Percentiles rank a stretch among this genome's conserved stretches.
phyloP scores from a whole-genome alignment of 164 flowering plant species.

The Platanus orientalis region DNA sequence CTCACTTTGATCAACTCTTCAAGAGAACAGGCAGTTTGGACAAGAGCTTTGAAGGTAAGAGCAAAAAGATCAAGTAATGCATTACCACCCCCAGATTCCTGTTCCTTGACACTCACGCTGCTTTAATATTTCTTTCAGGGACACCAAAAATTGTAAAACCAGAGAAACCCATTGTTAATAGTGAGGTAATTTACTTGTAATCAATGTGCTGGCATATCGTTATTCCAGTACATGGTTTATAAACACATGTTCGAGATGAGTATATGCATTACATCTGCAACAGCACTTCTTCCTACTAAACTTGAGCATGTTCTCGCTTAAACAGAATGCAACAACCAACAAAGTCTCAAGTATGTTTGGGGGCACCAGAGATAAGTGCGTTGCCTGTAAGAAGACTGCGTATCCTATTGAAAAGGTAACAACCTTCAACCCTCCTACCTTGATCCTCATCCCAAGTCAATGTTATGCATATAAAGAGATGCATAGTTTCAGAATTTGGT shows the following conservation, averaged over 20 bases:
- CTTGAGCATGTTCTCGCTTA: not conserved
- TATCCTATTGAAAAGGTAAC: constrained; percentile 77
- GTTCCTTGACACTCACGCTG: not conserved
- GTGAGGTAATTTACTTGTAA: constrained; percentile 33
- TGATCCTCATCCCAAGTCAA: no score
- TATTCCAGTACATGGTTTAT: not conserved
- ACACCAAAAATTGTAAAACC: constrained; percentile 59
- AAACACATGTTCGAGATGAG: no score
- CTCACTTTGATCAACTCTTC: constrained; percentile 71
- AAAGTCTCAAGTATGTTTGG: constrained; percentile 75
- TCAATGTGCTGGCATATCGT: not conserved
- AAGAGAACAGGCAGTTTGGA: constrained; percentile 69
- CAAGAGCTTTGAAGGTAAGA: constrained; percentile 66
- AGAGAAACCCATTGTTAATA: constrained; percentile 45
- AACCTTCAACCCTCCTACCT: not conserved
- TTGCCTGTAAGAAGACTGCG: constrained; percentile 88
- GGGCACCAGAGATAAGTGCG: constrained; percentile 92
- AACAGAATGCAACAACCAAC: constrained; percentile 48
- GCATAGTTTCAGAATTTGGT: no score
- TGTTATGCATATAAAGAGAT: no score
- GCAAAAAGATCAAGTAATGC: not conserved
- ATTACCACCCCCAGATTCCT: not conserved
- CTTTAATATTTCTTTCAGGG: constrained; percentile 26
- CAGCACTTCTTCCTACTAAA: not conserved
- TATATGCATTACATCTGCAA: no score